Percentiles rank a stretch among this genome's conserved stretches.
Evolutionary conservation across 495 filamentous ascomycete genomes (phyloP).

Genomic region (Xylona heveae): DNA sequence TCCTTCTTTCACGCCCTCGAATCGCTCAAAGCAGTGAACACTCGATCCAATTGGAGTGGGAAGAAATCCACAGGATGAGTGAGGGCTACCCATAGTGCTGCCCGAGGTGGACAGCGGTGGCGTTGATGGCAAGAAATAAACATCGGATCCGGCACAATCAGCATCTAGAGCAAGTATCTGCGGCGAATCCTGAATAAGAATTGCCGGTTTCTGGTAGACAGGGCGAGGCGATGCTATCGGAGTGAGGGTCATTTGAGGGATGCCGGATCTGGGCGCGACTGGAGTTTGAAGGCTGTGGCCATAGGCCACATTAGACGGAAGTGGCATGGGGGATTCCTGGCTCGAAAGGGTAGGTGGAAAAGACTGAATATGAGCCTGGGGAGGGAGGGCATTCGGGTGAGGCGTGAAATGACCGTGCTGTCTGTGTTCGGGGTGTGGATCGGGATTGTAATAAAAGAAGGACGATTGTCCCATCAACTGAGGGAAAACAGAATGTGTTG

Average conservation of each 20-base stretch:
- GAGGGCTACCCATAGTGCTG: slow-evolving; percentile 73
- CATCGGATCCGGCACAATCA: slow-evolving; percentile 41
- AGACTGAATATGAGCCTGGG: slow-evolving; percentile 16
- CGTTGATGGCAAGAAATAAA: slow-evolving; percentile 64
- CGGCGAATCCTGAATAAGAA: slow-evolving; percentile 47
- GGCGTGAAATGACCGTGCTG: slow-evolving; percentile 69
- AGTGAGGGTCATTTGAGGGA: slow-evolving; percentile 28
- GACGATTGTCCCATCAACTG: slow-evolving; percentile 51
- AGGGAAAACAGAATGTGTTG: slow-evolving; percentile 29
- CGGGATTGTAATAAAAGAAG: slow-evolving; percentile 84
- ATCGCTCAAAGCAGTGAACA: slow-evolving; percentile 52
- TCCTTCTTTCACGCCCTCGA: slow-evolving; percentile 64
- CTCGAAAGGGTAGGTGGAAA: slow-evolving; percentile 16
- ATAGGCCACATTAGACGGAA: slow-evolving; percentile 25
- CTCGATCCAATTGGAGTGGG: slow-evolving; percentile 64
- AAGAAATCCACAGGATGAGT: slow-evolving; percentile 50
- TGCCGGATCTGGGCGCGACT: slow-evolving; percentile 13
- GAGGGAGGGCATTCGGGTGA: slow-evolving; percentile 30
- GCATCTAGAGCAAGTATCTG: slow-evolving; percentile 61
- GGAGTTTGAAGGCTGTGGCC: slow-evolving; percentile 26
- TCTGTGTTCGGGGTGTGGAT: slow-evolving; percentile 48
- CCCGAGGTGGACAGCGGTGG: slow-evolving; percentile 71
- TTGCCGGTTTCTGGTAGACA: slow-evolving; percentile 51
- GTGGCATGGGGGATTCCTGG: slow-evolving; percentile 21
- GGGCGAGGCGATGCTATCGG: slow-evolving; percentile 63